Evolutionary conservation across 2,329 filamentous ascomycete genomes (phyloP).

Genomic region (Talaromyces sp.): DNA sequence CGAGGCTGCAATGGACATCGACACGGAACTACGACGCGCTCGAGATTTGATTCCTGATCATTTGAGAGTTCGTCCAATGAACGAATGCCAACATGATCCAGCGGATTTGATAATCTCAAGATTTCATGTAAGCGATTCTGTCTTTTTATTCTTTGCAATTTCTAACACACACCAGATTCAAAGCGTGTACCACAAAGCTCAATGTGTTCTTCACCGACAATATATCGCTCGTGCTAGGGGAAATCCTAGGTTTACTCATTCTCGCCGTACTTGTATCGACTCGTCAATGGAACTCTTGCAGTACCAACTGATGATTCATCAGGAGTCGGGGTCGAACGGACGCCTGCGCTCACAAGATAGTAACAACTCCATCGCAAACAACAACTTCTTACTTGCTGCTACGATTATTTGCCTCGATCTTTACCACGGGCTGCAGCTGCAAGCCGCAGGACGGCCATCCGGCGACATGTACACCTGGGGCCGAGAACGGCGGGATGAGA

Average conservation of each 20-base stretch:
- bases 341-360: slow-evolving; percentile 70
- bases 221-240: slow-evolving; percentile 74
- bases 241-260: slow-evolving; percentile 77
- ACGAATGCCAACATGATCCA: slow-evolving; percentile 67
- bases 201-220: slow-evolving; percentile 83
- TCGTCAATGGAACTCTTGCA: slow-evolving; percentile 75
- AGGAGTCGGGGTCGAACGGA: slow-evolving; percentile 67
- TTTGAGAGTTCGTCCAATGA: slow-evolving; percentile 67
- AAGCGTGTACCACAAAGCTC: slow-evolving; percentile 79
- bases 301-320: slow-evolving; percentile 69
- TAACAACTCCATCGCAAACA: slow-evolving; percentile 70
- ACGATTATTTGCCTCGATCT: slow-evolving; percentile 81
- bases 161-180: slow-evolving; percentile 49
- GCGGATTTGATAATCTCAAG: slow-evolving; percentile 68
- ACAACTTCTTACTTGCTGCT: slow-evolving; percentile 79
- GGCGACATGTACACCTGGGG: slow-evolving; percentile 43
- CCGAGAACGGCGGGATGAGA: slow-evolving; percentile 56
- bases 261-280: slow-evolving; percentile 76
- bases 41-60: slow-evolving; percentile 70
- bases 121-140: slow-evolving; percentile 51
- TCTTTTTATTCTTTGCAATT: background rate
- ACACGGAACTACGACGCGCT: slow-evolving; percentile 52
- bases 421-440: slow-evolving; percentile 51
- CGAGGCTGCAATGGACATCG: slow-evolving; percentile 57
- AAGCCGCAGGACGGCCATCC: slow-evolving; percentile 26